Conservation (phyloP, 345 rosid species). For the Salix exigua region DNA sequence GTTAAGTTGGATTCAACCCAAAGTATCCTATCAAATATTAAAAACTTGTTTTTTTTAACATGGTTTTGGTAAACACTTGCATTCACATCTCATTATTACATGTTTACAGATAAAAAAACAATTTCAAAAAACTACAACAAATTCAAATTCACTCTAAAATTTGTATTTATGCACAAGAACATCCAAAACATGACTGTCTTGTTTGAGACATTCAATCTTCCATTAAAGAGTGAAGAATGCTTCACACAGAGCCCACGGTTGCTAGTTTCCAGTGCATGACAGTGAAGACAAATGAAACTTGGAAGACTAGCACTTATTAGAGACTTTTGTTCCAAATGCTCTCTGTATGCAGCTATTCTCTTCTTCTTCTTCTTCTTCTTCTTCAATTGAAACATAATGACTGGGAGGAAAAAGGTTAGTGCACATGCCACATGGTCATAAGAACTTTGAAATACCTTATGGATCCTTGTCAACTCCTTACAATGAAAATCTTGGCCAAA, state of each 20-base stretch:
- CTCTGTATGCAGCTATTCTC: neutral
- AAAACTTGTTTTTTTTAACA: too few species aligned
- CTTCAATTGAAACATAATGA: neutral
- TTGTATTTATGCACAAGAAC: neutral
- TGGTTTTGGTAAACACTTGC: too few species aligned
- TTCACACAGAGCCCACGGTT: neutral
- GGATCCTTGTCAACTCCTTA: conserved; percentile 26
- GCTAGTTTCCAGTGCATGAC: neutral
- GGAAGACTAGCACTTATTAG: neutral
- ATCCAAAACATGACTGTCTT: neutral
- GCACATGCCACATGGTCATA: neutral
- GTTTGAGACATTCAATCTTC: neutral
- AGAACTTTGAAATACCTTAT: neutral
- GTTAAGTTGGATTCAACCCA: too few species aligned
- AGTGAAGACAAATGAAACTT: neutral
- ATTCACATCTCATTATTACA: too few species aligned
- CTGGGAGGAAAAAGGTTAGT: neutral
- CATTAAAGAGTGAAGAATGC: neutral
- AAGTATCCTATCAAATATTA: too few species aligned
- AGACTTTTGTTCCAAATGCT: neutral
- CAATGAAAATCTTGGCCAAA: conserved; percentile 48
- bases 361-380: neutral
- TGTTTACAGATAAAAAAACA: too few species aligned
- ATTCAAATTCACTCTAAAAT: neutral
- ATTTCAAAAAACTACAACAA: too few species aligned